phyloP scores from a whole-genome alignment of 2,329 filamentous ascomycete species.

The Aspergillus intermedius region DNA sequence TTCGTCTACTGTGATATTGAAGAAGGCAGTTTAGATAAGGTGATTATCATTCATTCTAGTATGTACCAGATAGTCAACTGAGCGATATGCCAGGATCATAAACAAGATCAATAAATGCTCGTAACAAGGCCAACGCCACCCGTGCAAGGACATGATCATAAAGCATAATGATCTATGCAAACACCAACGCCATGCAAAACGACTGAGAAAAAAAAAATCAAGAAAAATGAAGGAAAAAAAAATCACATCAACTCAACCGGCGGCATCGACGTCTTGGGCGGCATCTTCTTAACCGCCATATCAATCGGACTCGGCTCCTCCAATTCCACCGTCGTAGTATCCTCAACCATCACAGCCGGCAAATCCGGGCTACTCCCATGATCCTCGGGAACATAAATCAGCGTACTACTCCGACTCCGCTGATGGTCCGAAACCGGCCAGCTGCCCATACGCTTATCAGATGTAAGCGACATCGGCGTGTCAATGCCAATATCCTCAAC shows the following conservation, averaged over 20 bases:
- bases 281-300: conserved; percentile 36
- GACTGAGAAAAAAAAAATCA: neutral
- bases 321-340: conserved; percentile 45
- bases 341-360: conserved; percentile 59
- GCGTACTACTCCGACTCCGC: conserved; percentile 49
- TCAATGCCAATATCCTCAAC: conserved; percentile 16
- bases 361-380: conserved; percentile 55
- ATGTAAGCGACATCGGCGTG: conserved; percentile 31
- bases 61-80: neutral
- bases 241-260: conserved; percentile 51
- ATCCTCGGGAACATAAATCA: conserved; percentile 58
- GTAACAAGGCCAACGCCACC: neutral
- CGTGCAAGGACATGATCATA: neutral
- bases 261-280: conserved; percentile 49
- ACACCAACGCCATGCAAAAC: neutral
- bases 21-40: neutral
- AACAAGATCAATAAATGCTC: neutral
- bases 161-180: conserved; percentile 1
- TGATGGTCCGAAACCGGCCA: conserved; percentile 26
- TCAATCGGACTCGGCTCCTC: conserved; percentile 41
- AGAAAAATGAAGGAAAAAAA: neutral
- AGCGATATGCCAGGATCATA: neutral
- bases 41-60: neutral
- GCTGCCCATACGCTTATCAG: conserved; percentile 25
- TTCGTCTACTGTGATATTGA: neutral